Conservation (phyloP, 768 basidiomycete genomes). For the Boletus vermiculosoides region DNA sequence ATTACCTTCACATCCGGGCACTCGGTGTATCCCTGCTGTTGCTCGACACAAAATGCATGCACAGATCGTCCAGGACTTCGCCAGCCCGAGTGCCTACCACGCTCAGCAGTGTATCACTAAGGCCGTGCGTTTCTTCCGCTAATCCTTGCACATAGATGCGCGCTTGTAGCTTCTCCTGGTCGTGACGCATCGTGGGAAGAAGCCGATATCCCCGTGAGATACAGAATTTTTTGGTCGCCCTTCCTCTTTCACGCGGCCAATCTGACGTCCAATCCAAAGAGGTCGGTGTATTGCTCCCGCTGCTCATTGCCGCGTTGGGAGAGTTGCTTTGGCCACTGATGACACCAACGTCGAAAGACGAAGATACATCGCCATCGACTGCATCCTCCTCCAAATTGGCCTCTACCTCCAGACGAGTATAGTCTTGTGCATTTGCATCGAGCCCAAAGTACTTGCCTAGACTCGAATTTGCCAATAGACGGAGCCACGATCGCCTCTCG, state of each 20-base stretch:
- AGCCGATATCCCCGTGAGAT: slow-evolving; percentile 46
- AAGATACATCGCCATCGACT: background rate
- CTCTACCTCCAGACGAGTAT: slow-evolving; percentile 11
- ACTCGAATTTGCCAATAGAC: slow-evolving; percentile 40
- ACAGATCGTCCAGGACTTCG: slow-evolving; percentile 43
- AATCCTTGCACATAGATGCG: slow-evolving; percentile 39
- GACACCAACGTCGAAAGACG: slow-evolving; percentile 5
- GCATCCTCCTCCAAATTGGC: background rate
- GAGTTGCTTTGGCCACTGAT: background rate
- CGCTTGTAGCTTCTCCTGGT: slow-evolving; percentile 13
- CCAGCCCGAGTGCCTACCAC: slow-evolving; percentile 44
- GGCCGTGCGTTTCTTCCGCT: slow-evolving; percentile 38
- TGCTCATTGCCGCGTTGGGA: background rate
- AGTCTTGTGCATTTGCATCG: slow-evolving; percentile 3
- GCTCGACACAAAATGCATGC: slow-evolving; percentile 4
- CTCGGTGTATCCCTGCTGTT: background rate
- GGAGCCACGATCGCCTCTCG: slow-evolving; percentile 46
- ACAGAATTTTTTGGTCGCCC: slow-evolving; percentile 14
- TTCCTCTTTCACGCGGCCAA: slow-evolving; percentile 21
- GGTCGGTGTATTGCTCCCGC: slow-evolving; percentile 8
- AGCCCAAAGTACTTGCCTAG: slow-evolving; percentile 41
- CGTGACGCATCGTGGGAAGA: slow-evolving; percentile 25
- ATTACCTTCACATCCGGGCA: slow-evolving; percentile 8
- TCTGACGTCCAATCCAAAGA: slow-evolving; percentile 20
- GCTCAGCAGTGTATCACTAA: slow-evolving; percentile 48